A percentile compares a stretch with the other conserved stretches of the same genome.
Evolutionary conservation across 352 stramenopile genomes (phyloP).

Genomic region (Phytophthora ramorum): DNA sequence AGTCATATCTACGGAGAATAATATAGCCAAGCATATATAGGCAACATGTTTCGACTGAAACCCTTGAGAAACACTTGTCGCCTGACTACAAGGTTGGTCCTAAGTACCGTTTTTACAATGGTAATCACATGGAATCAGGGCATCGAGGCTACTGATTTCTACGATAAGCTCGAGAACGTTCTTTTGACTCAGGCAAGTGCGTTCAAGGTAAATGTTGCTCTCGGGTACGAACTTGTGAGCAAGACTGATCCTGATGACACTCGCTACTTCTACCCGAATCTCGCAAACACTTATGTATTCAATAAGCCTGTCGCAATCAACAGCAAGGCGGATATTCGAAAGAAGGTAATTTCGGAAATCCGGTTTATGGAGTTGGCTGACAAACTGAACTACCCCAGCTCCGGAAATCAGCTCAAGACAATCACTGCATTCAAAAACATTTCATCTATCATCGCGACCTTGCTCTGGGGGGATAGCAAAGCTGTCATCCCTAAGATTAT

Average conservation of each 20-base stretch:
- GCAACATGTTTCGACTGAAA: constrained; percentile 13
- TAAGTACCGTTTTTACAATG: constrained; percentile 16
- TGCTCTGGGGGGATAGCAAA: background rate
- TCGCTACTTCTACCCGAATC: background rate
- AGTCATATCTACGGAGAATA: constrained; percentile 27
- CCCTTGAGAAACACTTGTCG: constrained; percentile 8
- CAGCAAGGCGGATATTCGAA: constrained; percentile 22
- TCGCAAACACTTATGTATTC: too few species aligned
- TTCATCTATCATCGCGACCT: too few species aligned
- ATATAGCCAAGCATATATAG: constrained; percentile 14
- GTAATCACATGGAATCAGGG: constrained; percentile 3
- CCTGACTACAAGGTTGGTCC: constrained; percentile 10
- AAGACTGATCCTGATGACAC: background rate
- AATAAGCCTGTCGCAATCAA: constrained; percentile 10
- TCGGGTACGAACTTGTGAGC: constrained; percentile 14
- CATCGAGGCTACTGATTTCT: background rate
- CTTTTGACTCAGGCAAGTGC: background rate
- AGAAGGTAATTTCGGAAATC: constrained; percentile 21
- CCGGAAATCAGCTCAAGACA: constrained; percentile 17
- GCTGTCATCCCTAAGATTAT: constrained; percentile 6
- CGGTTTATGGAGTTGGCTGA: constrained; percentile 27
- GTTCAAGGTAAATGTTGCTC: constrained; percentile 16
- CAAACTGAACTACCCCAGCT: constrained; percentile 22
- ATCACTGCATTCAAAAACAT: background rate
- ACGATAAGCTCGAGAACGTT: constrained; percentile 16